Conservation (phyloP, 148 eudicot genomes). For the Camellia sinensis region DNA sequence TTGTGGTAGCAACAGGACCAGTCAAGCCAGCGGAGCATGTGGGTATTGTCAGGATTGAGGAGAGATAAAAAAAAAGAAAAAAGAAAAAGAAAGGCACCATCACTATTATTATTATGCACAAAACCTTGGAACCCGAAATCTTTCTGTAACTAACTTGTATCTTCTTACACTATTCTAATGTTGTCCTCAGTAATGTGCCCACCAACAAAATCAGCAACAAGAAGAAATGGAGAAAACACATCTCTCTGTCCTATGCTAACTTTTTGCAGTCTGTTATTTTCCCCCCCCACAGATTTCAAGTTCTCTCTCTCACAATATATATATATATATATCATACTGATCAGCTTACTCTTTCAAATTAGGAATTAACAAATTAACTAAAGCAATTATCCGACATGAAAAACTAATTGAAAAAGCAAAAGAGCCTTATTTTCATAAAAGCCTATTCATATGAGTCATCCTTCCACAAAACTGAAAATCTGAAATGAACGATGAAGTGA, state of each 20-base stretch:
- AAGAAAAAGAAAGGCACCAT: slow-evolving; percentile 1
- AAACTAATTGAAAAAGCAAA: background rate
- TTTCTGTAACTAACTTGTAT: slow-evolving; percentile 10
- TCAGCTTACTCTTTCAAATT: background rate
- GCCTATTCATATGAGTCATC: background rate
- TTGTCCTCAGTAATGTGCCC: background rate
- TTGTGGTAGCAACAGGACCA: slow-evolving; percentile 16
- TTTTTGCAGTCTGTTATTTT: background rate
- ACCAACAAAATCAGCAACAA: background rate
- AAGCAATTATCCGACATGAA: background rate
- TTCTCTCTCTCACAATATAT: background rate
- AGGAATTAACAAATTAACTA: background rate
- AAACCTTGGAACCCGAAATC: background rate
- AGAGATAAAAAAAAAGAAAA: slow-evolving; percentile 6
- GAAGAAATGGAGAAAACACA: background rate
- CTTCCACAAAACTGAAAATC: background rate
- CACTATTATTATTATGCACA: slow-evolving; percentile 4
- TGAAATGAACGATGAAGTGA: slow-evolving; percentile 6
- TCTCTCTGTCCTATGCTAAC: background rate
- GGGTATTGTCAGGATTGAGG: slow-evolving; percentile 22
- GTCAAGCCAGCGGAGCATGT: slow-evolving; percentile 23
- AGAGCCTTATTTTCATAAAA: slow-evolving; percentile 4
- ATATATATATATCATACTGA: background rate
- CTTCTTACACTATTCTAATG: background rate
- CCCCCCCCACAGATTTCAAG: background rate